phyloP scores from a whole-genome alignment of 148 eudicot genomes.

The Pharnaceum exiguum region DNA sequence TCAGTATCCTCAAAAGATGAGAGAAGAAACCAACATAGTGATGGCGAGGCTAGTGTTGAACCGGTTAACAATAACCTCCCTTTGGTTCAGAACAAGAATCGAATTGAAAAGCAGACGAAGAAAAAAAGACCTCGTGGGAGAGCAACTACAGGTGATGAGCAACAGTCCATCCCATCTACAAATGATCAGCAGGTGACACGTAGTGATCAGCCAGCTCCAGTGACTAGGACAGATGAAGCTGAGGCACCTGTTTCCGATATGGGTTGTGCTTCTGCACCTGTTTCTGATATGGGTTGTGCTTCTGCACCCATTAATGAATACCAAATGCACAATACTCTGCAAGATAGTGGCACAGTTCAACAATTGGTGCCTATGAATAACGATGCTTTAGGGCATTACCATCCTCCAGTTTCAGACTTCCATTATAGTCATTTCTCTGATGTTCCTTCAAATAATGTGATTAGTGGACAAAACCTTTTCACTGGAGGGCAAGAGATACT shows the following conservation, averaged over 20 bases:
- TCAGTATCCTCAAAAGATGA: slow-evolving; percentile 73
- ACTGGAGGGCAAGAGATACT: slow-evolving; percentile 22
- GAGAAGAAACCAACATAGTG: slow-evolving; percentile 33
- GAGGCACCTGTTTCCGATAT: slow-evolving; percentile 24
- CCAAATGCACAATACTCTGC: slow-evolving; percentile 20
- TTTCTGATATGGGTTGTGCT: slow-evolving; percentile 33
- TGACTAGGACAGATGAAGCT: slow-evolving; percentile 33
- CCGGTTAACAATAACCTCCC: slow-evolving; percentile 4
- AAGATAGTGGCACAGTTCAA: slow-evolving; percentile 27
- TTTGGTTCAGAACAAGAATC: slow-evolving; percentile 23
- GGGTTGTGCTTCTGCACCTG: slow-evolving; percentile 26
- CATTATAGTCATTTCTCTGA: slow-evolving; percentile 29
- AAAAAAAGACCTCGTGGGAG: slow-evolving; percentile 38
- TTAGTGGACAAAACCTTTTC: slow-evolving; percentile 27
- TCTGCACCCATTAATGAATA: slow-evolving; percentile 24
- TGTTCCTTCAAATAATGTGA: slow-evolving; percentile 26
- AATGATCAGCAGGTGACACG: slow-evolving; percentile 25
- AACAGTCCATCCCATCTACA: slow-evolving; percentile 5
- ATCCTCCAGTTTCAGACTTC: slow-evolving; percentile 31
- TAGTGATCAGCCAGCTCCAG: slow-evolving; percentile 17
- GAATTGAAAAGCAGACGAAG: slow-evolving; percentile 22
- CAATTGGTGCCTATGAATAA: slow-evolving; percentile 28
- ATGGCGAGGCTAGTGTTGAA: slow-evolving; percentile 30
- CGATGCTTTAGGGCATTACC: slow-evolving; percentile 26
- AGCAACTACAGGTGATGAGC: slow-evolving; percentile 25